These are phyloP conservation scores for Penicillium sp. DNA, from an alignment of 2,329 filamentous ascomycete species.

Conservation along the genomic window DNA sequence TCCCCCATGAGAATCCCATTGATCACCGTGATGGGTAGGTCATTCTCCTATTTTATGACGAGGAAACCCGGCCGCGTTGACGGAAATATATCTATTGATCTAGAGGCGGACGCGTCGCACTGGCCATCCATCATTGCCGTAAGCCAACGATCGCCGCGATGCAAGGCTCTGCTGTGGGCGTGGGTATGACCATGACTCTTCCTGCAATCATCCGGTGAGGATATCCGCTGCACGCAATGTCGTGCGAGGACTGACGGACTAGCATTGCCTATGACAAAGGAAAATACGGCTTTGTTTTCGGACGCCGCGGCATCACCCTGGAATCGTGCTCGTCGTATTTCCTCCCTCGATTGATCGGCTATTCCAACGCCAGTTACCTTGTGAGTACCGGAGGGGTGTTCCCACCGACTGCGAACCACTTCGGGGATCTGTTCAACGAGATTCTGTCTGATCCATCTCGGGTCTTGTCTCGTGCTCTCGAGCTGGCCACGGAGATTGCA, in stretches of 20 bases:
- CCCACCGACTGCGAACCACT: constrained; percentile 46
- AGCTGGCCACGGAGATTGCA: constrained; percentile 65
- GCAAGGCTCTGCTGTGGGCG: constrained; percentile 56
- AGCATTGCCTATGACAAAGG: constrained; percentile 56
- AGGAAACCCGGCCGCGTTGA: background rate
- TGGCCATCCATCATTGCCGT: constrained; percentile 57
- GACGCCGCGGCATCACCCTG: constrained; percentile 66
- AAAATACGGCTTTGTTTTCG: constrained; percentile 73
- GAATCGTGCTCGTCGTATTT: constrained; percentile 71
- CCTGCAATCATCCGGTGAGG: constrained; percentile 52
- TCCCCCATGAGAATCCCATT: constrained; percentile 36
- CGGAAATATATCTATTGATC: constrained; percentile 32
- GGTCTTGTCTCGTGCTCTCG: constrained; percentile 64
- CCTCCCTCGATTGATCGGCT: constrained; percentile 66
- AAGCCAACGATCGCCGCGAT: constrained; percentile 58
- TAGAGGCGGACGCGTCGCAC: constrained; percentile 33
- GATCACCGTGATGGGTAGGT: constrained; percentile 56
- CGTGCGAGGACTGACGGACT: background rate
- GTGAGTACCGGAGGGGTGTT: constrained; percentile 64
- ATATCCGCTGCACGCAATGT: background rate
- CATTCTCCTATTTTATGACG: background rate
- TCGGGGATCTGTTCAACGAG: constrained; percentile 63
- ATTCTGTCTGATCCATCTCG: constrained; percentile 56
- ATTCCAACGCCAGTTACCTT: constrained; percentile 33
- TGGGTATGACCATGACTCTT: constrained; percentile 59